Evolutionary conservation across 2,329 filamentous ascomycete genomes (phyloP).

Genomic region (Rhytidhysteron rufulum): DNA sequence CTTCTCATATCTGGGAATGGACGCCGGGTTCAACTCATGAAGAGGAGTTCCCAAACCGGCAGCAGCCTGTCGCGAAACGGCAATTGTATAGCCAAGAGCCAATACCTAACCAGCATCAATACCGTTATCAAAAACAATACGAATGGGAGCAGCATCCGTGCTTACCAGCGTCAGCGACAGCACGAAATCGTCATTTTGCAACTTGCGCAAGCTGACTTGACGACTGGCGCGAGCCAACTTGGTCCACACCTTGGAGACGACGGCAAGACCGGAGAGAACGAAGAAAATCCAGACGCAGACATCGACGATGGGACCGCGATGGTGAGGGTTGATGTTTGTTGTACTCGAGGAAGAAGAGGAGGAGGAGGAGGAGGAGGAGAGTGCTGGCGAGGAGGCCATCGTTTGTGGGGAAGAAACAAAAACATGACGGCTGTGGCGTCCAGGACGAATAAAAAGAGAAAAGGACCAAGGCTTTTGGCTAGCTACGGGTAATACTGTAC

Average conservation of each 20-base stretch:
- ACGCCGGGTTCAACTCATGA: not conserved
- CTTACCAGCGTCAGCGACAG: constrained; percentile 4
- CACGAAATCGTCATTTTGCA: constrained; percentile 6
- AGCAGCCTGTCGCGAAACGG: constrained; percentile 5
- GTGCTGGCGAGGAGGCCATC: too few relatives aligned
- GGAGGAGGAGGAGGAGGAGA: not conserved
- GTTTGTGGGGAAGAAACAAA: too few relatives aligned
- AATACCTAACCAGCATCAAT: constrained; percentile 3
- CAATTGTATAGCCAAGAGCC: constrained; percentile 4
- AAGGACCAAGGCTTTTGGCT: not conserved
- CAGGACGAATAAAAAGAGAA: not conserved
- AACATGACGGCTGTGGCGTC: too few relatives aligned
- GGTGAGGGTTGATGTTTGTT: not conserved
- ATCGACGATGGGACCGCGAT: constrained; percentile 6
- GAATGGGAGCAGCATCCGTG: not conserved
- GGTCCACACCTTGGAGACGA: constrained; percentile 6
- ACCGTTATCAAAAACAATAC: too few relatives aligned
- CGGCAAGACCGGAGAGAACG: constrained; percentile 7
- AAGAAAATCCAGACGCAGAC: constrained; percentile 9
- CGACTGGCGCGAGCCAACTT: constrained; percentile 4
- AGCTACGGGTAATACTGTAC: not conserved
- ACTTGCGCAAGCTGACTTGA: not conserved
- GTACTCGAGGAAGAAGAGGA: not conserved
- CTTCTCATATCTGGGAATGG: constrained; percentile 6
- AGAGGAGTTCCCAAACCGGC: constrained; percentile 5